Percentiles rank a stretch among this genome's conserved stretches.
Evolutionary conservation across 139 green algal species (phyloP).

Genomic region (Chlamydomonas sphaeroides): DNA sequence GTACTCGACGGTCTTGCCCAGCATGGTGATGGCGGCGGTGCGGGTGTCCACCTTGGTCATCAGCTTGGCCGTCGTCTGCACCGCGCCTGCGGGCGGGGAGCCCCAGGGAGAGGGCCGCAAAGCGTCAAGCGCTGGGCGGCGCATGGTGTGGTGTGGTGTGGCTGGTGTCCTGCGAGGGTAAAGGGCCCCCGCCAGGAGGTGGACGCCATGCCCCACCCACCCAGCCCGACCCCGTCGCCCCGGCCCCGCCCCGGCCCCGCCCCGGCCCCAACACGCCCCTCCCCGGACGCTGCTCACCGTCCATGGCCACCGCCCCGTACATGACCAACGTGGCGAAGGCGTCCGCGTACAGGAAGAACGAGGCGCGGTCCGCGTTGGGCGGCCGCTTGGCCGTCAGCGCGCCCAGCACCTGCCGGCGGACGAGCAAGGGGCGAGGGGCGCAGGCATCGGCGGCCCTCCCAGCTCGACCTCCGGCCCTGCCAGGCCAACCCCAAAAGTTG

Average conservation of each 20-base stretch:
- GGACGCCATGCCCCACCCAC: neutral
- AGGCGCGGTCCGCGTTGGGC: slow-evolving; percentile 42
- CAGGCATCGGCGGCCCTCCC: too few species aligned
- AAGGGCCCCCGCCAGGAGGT: too few species aligned
- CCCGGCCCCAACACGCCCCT: neutral
- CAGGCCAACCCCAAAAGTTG: too few species aligned
- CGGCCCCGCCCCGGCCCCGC: too few species aligned
- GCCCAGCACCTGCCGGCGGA: slow-evolving; percentile 50
- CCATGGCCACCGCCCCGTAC: slow-evolving; percentile 58
- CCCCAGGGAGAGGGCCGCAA: too few species aligned
- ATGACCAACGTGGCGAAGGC: slow-evolving; percentile 68
- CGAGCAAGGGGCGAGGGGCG: too few species aligned
- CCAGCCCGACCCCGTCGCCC: neutral
- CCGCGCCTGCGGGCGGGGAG: slow-evolving; percentile 58
- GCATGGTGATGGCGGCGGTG: slow-evolving; percentile 72
- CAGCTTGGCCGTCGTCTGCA: slow-evolving; percentile 67
- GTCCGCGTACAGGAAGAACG: slow-evolving; percentile 78
- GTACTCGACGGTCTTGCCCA: slow-evolving; percentile 81
- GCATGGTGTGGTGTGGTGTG: too few species aligned
- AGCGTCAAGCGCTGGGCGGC: too few species aligned
- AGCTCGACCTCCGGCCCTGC: too few species aligned
- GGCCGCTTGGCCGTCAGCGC: slow-evolving; percentile 67
- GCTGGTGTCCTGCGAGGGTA: too few species aligned
- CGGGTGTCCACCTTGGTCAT: slow-evolving; percentile 70
- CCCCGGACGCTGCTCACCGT: slow-evolving; percentile 27